Evolutionary conservation across 768 basidiomycete genomes (phyloP).

Genomic region (Phaeotremella fagi): DNA sequence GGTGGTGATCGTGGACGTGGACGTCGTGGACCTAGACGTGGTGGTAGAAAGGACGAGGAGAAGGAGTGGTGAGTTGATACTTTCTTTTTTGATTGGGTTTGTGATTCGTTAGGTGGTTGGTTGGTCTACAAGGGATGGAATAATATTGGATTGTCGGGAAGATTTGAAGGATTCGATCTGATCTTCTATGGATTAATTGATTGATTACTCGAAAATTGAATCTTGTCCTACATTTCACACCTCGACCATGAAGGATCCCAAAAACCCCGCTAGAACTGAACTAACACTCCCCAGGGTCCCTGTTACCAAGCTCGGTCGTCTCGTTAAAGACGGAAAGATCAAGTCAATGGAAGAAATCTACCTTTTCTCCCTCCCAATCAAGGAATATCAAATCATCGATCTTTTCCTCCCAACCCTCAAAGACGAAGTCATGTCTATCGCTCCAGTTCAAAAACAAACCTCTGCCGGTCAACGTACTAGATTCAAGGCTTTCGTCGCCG

Average conservation of each 20-base stretch:
- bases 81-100: not conserved
- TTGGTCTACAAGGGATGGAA: not conserved
- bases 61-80: conserved; percentile 80
- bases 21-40: conserved; percentile 79
- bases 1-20: conserved; percentile 54
- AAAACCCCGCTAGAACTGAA: too few species aligned
- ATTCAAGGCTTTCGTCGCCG: conserved; percentile 99
- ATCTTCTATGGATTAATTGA: too few species aligned
- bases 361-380: conserved; percentile 99
- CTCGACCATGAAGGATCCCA: too few species aligned
- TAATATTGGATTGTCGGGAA: not conserved
- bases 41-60: conserved; percentile 98
- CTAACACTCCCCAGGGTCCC: conserved; percentile 65
- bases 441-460: conserved; percentile 99
- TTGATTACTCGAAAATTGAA: too few species aligned
- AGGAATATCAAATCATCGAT: conserved; percentile 99
- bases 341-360: conserved; percentile 99
- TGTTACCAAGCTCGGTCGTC: conserved; percentile 97
- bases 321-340: conserved; percentile 99
- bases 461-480: conserved; percentile 98
- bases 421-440: conserved; percentile 95
- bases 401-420: conserved; percentile 98
- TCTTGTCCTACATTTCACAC: too few species aligned
- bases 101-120: too few species aligned
- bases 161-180: not conserved